Evolutionary conservation across 352 stramenopile species (phyloP).

Genomic region (Elongisporangium senticosum): DNA sequence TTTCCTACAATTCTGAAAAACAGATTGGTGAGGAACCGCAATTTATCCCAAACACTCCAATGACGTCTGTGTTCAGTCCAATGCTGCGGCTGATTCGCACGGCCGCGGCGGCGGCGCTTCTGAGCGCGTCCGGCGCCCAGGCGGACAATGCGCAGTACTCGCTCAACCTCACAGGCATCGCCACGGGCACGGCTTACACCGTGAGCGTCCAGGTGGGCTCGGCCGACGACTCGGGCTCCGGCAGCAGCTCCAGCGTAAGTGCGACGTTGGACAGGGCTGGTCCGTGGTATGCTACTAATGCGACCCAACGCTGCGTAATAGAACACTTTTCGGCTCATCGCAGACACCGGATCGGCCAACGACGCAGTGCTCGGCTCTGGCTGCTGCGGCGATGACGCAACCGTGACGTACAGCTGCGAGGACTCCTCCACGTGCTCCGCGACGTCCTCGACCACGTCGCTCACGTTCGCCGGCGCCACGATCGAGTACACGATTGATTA

Average conservation of each 20-base stretch:
- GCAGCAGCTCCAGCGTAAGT: constrained; percentile 18
- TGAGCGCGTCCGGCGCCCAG: constrained; percentile 3
- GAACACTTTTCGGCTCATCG: constrained; percentile 74
- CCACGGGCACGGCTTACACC: constrained; percentile 39
- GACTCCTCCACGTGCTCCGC: constrained; percentile 52
- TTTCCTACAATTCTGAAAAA: neutral
- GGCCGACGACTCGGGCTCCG: constrained; percentile 14
- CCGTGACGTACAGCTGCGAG: constrained; percentile 58
- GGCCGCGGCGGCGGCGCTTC: constrained; percentile 13
- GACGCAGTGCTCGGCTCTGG: constrained; percentile 53
- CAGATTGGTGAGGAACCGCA: neutral
- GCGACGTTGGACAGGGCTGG: neutral
- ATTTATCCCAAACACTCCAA: neutral
- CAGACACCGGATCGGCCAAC: constrained; percentile 83
- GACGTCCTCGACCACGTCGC: constrained; percentile 18
- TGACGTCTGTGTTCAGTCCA: neutral
- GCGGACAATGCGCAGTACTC: constrained; percentile 29
- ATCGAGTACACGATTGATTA: constrained; percentile 39
- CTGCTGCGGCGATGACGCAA: constrained; percentile 45
- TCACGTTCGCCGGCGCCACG: constrained; percentile 56
- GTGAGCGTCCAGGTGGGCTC: constrained; percentile 30
- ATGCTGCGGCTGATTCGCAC: constrained; percentile 10
- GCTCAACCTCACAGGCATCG: constrained; percentile 35
- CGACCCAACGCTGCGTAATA: constrained; percentile 5
- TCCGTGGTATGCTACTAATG: no score